Evolutionary conservation across 805 yeast species (phyloP).

Genomic region (Hanseniaspora clermontiae): DNA sequence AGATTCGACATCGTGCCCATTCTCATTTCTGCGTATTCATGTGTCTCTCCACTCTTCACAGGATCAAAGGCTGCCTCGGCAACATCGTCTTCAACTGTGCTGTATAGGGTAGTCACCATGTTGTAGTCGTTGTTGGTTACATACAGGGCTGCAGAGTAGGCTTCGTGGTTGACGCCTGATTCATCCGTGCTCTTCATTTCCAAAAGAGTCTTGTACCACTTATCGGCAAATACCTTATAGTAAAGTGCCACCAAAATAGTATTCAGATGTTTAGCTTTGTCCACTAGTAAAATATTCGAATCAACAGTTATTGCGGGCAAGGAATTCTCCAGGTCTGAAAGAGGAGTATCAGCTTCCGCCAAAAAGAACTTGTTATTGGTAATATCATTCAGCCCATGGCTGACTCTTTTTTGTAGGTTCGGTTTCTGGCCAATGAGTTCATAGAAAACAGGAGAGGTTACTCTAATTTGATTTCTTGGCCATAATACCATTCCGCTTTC

Average conservation of each 20-base stretch:
- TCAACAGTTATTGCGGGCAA: constrained; percentile 49
- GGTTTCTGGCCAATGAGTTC: constrained; percentile 36
- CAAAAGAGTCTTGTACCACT: constrained; percentile 45
- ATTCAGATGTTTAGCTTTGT: constrained; percentile 40
- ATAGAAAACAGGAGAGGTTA: constrained; percentile 46
- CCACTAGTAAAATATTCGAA: constrained; percentile 40
- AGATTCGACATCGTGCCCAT: constrained; percentile 1
- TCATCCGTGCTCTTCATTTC: constrained; percentile 44
- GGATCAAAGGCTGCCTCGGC: constrained; percentile 31
- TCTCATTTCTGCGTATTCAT: neutral
- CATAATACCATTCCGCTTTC: constrained; percentile 38
- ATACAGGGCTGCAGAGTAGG: constrained; percentile 48
- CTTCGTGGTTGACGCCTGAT: constrained; percentile 57
- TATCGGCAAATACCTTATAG: constrained; percentile 48
- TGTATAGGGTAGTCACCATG: constrained; percentile 28
- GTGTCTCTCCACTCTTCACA: constrained; percentile 16
- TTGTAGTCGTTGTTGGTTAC: constrained; percentile 34
- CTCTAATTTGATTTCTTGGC: constrained; percentile 58
- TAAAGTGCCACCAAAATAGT: constrained; percentile 42
- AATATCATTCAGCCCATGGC: constrained; percentile 12
- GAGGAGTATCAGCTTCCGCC: constrained; percentile 23
- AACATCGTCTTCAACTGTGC: constrained; percentile 11
- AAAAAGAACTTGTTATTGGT: neutral
- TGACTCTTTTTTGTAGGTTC: constrained; percentile 22
- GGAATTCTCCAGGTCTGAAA: constrained; percentile 42